These are phyloP conservation scores for Ceratocystis variospora DNA, from an alignment of 2,329 filamentous ascomycete species.

Conservation along the genomic window DNA sequence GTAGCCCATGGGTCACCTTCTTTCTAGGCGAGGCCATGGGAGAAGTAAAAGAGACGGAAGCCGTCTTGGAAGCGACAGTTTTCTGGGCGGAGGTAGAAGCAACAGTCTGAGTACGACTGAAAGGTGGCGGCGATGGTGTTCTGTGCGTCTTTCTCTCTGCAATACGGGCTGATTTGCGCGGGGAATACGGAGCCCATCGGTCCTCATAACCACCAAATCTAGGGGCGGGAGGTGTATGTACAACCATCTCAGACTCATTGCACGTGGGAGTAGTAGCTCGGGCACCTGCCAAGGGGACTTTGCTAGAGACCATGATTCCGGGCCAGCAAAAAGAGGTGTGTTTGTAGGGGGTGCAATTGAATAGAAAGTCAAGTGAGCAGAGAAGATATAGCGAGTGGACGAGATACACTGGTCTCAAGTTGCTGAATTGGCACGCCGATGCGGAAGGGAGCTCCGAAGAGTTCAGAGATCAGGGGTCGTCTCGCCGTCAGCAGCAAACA, in stretches of 20 bases:
- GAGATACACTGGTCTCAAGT: slow-evolving; percentile 5
- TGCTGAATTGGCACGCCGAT: neutral
- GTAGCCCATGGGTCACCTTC: slow-evolving; percentile 27
- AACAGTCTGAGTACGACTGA: slow-evolving; percentile 22
- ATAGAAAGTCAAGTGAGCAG: neutral
- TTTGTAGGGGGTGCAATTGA: too few species aligned
- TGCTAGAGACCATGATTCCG: slow-evolving; percentile 25
- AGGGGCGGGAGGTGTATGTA: slow-evolving; percentile 56
- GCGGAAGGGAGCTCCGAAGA: neutral
- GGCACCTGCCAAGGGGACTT: slow-evolving; percentile 20
- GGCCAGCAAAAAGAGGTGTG: too few species aligned
- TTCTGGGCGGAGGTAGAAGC: slow-evolving; percentile 19
- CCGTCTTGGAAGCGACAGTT: neutral
- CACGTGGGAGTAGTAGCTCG: slow-evolving; percentile 46
- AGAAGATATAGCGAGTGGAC: slow-evolving; percentile 8
- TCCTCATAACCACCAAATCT: slow-evolving; percentile 40
- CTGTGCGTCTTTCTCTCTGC: slow-evolving; percentile 39
- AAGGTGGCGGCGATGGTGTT: slow-evolving; percentile 40
- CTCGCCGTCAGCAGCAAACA: neutral
- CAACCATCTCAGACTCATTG: slow-evolving; percentile 28
- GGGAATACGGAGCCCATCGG: slow-evolving; percentile 57
- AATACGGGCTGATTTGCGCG: slow-evolving; percentile 54
- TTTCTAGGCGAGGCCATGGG: slow-evolving; percentile 23
- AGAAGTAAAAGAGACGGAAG: slow-evolving; percentile 22
- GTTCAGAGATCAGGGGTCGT: neutral